Evolutionary conservation across 2,329 filamentous ascomycete species (phyloP).

Genomic region (Colletotrichum agaves): DNA sequence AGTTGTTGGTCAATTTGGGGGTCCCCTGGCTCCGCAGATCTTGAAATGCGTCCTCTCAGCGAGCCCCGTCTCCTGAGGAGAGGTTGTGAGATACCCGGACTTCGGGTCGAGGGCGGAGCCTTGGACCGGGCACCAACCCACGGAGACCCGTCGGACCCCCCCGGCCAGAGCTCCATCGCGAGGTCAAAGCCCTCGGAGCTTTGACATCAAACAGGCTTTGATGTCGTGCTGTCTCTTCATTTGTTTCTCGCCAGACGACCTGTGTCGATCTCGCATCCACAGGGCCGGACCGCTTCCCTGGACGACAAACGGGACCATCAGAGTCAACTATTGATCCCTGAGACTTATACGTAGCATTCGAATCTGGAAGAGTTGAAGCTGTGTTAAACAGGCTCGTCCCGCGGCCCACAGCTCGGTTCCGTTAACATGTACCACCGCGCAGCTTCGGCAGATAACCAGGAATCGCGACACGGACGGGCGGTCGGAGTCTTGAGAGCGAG

Average conservation of each 20-base stretch:
- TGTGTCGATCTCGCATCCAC: slow-evolving; percentile 17
- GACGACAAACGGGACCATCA: background rate
- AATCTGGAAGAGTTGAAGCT: too few species aligned
- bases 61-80: background rate
- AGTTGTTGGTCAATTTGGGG: too few species aligned
- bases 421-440: background rate
- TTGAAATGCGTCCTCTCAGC: background rate
- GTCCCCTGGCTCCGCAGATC: too few species aligned
- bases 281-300: background rate
- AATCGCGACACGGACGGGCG: background rate
- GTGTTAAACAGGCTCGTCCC: too few species aligned
- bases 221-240: slow-evolving; percentile 6
- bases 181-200: slow-evolving; percentile 22
- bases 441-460: background rate
- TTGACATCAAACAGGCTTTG: slow-evolving; percentile 1
- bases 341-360: too few species aligned
- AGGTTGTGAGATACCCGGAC: background rate
- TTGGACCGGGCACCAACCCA: background rate
- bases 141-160: background rate
- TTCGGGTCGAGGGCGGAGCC: slow-evolving; percentile 1
- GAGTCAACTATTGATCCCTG: background rate
- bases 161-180: slow-evolving; percentile 3
- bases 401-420: too few species aligned
- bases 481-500: background rate
- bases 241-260: background rate